Evolutionary conservation across 345 rosid genomes (phyloP).

Genomic region (Camelina hispida): DNA sequence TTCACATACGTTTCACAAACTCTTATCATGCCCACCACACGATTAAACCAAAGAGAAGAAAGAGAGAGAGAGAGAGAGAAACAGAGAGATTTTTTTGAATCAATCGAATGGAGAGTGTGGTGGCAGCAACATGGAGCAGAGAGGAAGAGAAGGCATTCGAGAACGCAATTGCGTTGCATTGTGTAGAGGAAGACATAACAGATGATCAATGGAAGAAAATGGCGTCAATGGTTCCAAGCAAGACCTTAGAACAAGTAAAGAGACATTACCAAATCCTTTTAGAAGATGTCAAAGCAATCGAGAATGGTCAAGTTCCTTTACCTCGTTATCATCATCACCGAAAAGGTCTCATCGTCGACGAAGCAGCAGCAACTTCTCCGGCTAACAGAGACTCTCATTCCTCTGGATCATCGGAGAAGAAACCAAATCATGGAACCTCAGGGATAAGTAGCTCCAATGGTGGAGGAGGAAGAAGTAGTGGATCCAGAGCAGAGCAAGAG

Average conservation of each 20-base stretch:
- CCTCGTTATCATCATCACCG: slow-evolving; percentile 62
- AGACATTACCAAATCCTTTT: slow-evolving; percentile 62
- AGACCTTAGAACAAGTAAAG: slow-evolving; percentile 60
- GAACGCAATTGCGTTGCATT: slow-evolving; percentile 76
- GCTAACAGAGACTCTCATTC: slow-evolving; percentile 50
- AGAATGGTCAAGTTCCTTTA: slow-evolving; percentile 64
- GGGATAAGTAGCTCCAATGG: slow-evolving; percentile 57
- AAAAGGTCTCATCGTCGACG: slow-evolving; percentile 30
- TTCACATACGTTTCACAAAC: slow-evolving; percentile 42
- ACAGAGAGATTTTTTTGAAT: slow-evolving; percentile 28
- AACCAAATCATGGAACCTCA: slow-evolving; percentile 44
- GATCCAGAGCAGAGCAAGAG: slow-evolving; percentile 80
- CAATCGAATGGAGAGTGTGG: slow-evolving; percentile 54
- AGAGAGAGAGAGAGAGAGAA: slow-evolving; percentile 28
- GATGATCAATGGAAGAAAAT: slow-evolving; percentile 73
- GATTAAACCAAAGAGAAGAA: slow-evolving; percentile 38
- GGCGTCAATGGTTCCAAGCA: slow-evolving; percentile 70
- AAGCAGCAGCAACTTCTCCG: slow-evolving; percentile 45
- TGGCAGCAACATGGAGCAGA: slow-evolving; percentile 62
- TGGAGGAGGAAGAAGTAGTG: slow-evolving; percentile 50
- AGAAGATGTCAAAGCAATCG: slow-evolving; percentile 77
- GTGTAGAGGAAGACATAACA: slow-evolving; percentile 52
- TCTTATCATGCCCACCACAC: slow-evolving; percentile 45
- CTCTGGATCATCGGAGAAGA: slow-evolving; percentile 47
- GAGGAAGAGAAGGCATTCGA: slow-evolving; percentile 89